Evolutionary conservation across 1,284 basidiomycete species (phyloP).

Genomic region (Butyriboletus appendiculatus): DNA sequence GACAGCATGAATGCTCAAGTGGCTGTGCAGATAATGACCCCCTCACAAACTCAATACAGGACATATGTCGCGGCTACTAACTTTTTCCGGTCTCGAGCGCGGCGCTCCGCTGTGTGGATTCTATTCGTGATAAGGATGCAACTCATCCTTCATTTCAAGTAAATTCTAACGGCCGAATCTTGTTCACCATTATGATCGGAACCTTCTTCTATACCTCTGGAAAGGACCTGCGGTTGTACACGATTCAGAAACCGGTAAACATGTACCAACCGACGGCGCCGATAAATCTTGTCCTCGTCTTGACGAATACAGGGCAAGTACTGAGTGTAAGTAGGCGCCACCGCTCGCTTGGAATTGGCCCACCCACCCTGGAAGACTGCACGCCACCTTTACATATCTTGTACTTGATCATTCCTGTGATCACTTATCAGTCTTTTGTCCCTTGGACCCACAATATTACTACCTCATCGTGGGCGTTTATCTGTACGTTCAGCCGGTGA

Average conservation of each 20-base stretch:
- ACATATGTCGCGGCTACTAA: neutral
- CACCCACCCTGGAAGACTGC: slow-evolving; percentile 6
- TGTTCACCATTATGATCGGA: neutral
- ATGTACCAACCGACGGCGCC: slow-evolving; percentile 5
- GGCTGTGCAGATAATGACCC: slow-evolving; percentile 14
- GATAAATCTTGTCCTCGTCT: slow-evolving; percentile 16
- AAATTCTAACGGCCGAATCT: neutral
- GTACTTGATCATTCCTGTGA: slow-evolving; percentile 12
- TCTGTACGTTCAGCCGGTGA: neutral
- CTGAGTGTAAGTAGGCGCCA: neutral
- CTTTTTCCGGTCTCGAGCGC: neutral
- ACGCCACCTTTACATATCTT: slow-evolving; percentile 18
- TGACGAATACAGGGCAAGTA: neutral
- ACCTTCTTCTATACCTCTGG: neutral
- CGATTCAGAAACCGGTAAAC: slow-evolving; percentile 3
- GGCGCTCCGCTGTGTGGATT: slow-evolving; percentile 10
- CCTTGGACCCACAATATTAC: slow-evolving; percentile 23
- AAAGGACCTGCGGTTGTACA: neutral
- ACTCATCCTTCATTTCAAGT: neutral
- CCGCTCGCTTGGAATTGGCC: neutral
- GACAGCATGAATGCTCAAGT: neutral
- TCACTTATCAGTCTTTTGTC: neutral
- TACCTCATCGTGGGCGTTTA: neutral
- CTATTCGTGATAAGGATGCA: slow-evolving; percentile 1
- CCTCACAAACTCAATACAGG: too few species aligned